A percentile compares a stretch with the other conserved stretches of the same genome.
phyloP scores from a whole-genome alignment of 345 rosid genomes.

The Cardamine occulta region DNA sequence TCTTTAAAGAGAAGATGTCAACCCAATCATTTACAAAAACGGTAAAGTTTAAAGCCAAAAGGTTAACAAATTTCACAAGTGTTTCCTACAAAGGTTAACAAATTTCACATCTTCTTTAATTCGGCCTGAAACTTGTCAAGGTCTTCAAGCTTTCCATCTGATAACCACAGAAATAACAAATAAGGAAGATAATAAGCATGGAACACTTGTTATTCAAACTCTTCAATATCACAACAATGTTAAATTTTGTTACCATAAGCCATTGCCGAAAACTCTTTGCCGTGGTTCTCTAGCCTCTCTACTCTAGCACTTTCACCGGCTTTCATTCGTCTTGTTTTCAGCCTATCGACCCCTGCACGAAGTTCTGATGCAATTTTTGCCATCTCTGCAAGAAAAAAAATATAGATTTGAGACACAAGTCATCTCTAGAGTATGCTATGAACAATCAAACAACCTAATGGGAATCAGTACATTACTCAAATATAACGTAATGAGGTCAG shows the following conservation, averaged over 20 bases:
- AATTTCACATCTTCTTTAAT: conserved; percentile 55
- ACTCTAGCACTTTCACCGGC: conserved; percentile 33
- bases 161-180: conserved; percentile 29
- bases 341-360: conserved; percentile 50
- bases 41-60: neutral
- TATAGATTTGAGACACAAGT: neutral
- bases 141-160: conserved; percentile 56
- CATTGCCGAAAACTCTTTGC: conserved; percentile 37
- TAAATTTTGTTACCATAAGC: conserved; percentile 26
- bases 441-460: conserved; percentile 5
- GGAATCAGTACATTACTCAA: too few relatives aligned
- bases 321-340: conserved; percentile 47
- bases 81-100: neutral
- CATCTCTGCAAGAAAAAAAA: conserved; percentile 59
- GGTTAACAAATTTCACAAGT: conserved; percentile 11
- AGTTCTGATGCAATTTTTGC: conserved; percentile 60
- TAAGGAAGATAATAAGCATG: neutral
- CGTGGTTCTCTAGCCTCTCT: conserved; percentile 47
- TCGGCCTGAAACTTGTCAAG: conserved; percentile 56
- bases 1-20: neutral
- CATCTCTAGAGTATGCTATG: neutral
- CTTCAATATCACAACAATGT: conserved; percentile 18
- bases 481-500: neutral
- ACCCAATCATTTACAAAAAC: conserved; percentile 27
- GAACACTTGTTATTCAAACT: neutral